Conservation (phyloP, 306 rosid species). For the Fragaria ananassa region DNA sequence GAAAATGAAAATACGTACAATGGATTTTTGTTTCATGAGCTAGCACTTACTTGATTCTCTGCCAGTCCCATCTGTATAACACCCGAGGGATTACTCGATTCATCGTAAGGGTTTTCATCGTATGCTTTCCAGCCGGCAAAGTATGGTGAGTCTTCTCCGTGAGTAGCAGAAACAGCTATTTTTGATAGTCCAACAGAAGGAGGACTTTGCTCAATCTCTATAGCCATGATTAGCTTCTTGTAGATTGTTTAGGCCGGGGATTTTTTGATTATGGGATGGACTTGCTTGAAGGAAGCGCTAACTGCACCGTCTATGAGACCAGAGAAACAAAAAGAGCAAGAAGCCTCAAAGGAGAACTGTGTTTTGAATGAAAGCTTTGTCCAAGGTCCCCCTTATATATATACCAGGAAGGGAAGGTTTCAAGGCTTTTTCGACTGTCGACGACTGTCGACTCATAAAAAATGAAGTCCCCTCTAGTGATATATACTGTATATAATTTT, state of each 20-base stretch:
- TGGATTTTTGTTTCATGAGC: not conserved
- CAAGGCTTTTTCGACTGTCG: not conserved
- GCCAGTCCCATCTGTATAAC: conserved; percentile 95
- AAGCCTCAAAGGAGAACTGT: not conserved
- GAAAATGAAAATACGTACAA: not conserved
- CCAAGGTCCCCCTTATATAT: conserved; percentile 31
- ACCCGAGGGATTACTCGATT: conserved; percentile 57
- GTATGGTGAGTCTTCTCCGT: conserved; percentile 90
- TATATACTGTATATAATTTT: not conserved
- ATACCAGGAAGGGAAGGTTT: not conserved
- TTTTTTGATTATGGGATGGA: conserved; percentile 10
- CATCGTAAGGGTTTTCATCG: conserved; percentile 75
- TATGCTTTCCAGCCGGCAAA: conserved; percentile 98
- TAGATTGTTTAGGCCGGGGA: not conserved
- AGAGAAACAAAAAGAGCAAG: not conserved
- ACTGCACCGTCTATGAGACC: not conserved
- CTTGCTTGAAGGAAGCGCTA: not conserved
- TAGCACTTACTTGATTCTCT: conserved; percentile 76
- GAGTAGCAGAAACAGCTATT: conserved; percentile 75
- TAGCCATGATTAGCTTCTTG: conserved; percentile 44
- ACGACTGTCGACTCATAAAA: not conserved
- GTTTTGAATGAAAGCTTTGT: conserved; percentile 48
- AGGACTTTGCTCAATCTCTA: conserved; percentile 47
- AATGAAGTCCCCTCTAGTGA: not conserved
- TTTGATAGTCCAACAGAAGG: conserved; percentile 51